A percentile compares a stretch with the other conserved stretches of the same genome.
Evolutionary conservation across 805 yeast genomes (phyloP).

Genomic region (Barnettozyma botsteinii): DNA sequence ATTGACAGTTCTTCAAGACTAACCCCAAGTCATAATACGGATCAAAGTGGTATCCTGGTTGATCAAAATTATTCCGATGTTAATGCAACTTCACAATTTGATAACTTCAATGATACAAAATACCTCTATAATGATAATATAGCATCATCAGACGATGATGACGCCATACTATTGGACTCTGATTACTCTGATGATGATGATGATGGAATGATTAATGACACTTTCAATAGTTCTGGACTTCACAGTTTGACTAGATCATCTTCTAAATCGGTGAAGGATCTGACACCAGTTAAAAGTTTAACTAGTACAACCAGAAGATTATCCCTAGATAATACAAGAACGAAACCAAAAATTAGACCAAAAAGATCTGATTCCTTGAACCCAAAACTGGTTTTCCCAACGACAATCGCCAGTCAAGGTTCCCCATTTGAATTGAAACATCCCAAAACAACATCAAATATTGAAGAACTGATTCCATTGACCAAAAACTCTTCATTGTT

Average conservation of each 20-base stretch:
- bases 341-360: slow-evolving; percentile 10
- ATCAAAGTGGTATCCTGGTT: slow-evolving; percentile 19
- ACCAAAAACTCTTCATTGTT: not conserved
- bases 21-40: not conserved
- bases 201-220: slow-evolving; percentile 35
- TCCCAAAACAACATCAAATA: not conserved
- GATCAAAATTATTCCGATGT: slow-evolving; percentile 24
- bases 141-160: slow-evolving; percentile 28
- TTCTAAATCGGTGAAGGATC: slow-evolving; percentile 10
- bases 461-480: slow-evolving; percentile 2
- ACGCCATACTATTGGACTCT: slow-evolving; percentile 24
- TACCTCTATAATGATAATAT: slow-evolving; percentile 15
- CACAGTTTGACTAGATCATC: slow-evolving; percentile 19
- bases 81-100: slow-evolving; percentile 14
- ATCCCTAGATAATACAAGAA: slow-evolving; percentile 17
- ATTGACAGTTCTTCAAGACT: not conserved
- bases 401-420: not conserved
- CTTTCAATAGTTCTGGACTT: slow-evolving; percentile 30
- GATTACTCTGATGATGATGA: slow-evolving; percentile 37
- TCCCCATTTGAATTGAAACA: not conserved
- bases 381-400: slow-evolving; percentile 3
- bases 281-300: slow-evolving; percentile 1
- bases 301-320: slow-evolving; percentile 12
- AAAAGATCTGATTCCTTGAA: slow-evolving; percentile 16
- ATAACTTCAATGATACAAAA: slow-evolving; percentile 12